Conservation (phyloP, 768 basidiomycete species). For the Leccinum disarticulatum region DNA sequence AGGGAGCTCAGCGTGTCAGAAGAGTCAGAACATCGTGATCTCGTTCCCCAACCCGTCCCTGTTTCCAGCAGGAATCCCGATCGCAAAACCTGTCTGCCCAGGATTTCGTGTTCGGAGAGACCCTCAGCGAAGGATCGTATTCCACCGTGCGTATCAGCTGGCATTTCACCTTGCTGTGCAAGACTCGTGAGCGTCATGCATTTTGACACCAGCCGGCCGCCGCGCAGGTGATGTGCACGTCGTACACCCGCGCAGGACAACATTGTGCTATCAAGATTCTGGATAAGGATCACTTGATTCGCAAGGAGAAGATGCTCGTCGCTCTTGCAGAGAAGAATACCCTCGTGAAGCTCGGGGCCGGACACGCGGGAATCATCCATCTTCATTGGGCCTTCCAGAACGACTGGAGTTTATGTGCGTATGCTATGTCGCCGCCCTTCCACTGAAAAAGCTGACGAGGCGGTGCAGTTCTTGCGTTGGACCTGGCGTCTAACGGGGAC, state of each 20-base stretch:
- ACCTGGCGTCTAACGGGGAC: constrained; percentile 75
- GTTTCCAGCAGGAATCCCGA: constrained; percentile 33
- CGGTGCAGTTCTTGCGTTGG: constrained; percentile 70
- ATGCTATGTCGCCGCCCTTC: neutral
- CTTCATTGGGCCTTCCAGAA: constrained; percentile 87
- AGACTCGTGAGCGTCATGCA: neutral
- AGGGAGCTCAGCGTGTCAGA: constrained; percentile 50
- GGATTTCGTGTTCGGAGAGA: constrained; percentile 72
- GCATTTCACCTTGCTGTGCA: constrained; percentile 4
- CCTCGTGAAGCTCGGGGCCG: constrained; percentile 58
- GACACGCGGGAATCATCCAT: constrained; percentile 80
- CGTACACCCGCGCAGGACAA: constrained; percentile 53
- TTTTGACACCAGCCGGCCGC: neutral
- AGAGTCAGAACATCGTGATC: constrained; percentile 20
- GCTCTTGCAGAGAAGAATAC: constrained; percentile 82
- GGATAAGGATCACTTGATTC: constrained; percentile 79
- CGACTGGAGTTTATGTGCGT: constrained; percentile 78
- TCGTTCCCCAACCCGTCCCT: constrained; percentile 9
- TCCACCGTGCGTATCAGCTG: constrained; percentile 57
- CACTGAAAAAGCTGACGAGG: constrained; percentile 8
- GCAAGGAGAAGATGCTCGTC: constrained; percentile 74
- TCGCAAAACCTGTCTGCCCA: constrained; percentile 50
- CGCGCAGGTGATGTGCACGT: constrained; percentile 56
- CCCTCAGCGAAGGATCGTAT: constrained; percentile 82
- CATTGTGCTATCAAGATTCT: constrained; percentile 78